Evolutionary conservation across 805 yeast species (phyloP).

Genomic region (Wickerhamiella allomyrinae): DNA sequence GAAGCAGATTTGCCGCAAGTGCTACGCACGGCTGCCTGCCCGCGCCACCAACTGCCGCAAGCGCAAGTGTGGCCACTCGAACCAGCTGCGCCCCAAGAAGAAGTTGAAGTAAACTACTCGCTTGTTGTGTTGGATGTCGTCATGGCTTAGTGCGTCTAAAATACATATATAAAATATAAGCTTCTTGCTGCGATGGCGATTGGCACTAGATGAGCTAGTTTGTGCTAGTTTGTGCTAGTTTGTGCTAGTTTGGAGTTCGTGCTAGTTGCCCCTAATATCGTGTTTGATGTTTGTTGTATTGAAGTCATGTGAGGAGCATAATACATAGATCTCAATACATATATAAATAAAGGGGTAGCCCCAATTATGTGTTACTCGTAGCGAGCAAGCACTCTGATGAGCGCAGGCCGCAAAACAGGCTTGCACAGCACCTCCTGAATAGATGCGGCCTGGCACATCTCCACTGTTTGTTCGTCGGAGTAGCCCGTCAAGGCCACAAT

Average conservation of each 20-base stretch:
- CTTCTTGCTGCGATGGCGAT: too few species aligned
- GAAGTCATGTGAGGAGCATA: too few species aligned
- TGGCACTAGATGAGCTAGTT: too few species aligned
- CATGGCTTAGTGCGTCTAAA: not conserved
- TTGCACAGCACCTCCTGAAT: conserved; percentile 80
- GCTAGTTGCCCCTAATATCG: too few species aligned
- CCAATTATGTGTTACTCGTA: too few species aligned
- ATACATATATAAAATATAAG: not conserved
- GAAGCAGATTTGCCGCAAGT: conserved; percentile 96
- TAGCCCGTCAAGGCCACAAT: conserved; percentile 88
- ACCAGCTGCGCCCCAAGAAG: conserved; percentile 99
- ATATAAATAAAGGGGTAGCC: too few species aligned
- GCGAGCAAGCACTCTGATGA: conserved; percentile 40
- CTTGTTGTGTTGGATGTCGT: conserved; percentile 5
- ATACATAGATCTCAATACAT: too few species aligned
- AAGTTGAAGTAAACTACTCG: conserved; percentile 73
- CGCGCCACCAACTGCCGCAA: conserved; percentile 99
- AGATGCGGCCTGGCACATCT: conserved; percentile 64
- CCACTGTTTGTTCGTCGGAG: conserved; percentile 75
- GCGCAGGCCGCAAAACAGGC: conserved; percentile 64
- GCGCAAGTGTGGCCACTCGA: conserved; percentile 99
- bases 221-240: too few species aligned
- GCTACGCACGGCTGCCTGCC: conserved; percentile 99
- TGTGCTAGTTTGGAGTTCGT: too few species aligned
- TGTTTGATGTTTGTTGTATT: too few species aligned